Evolutionary conservation across 2,329 filamentous ascomycete genomes (phyloP), one percentile per base, ranked within the genome.

Genomic region (Pseudocercospora eumusae): DNA sequence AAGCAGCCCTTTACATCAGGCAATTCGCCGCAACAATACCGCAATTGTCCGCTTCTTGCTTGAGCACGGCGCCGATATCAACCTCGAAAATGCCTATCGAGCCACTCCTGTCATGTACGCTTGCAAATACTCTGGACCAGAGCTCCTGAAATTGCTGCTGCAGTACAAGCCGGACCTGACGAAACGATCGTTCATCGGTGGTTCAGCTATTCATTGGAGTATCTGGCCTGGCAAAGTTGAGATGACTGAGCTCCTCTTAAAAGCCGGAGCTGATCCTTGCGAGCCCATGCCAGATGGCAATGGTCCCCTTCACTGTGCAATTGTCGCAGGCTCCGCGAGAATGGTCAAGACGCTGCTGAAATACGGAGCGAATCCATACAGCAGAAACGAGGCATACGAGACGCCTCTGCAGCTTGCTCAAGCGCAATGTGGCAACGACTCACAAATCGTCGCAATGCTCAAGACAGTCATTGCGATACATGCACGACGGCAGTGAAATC

Each of bases 61-160:
- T 45, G 64, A 69, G 9, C 50, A 64, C 20, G 72, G 68, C n/a
- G 71, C 71, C 2, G 62, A 73, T 55, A 63, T 69, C 56, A 64
- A 73, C 64, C 66, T 64, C 31, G 59, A 69, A 20, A 74, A 75
- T 49, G 60, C 62, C 31, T 75, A 72, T 64, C 72, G 72, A 31
- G 67, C 68, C 18, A 72, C 72, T 1, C 69, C 72, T 1, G 60
- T 73, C 23, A 75, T 75, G 73, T 74, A 74, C 68, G 72, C 73
- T 10, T 69, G 65, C 53, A 72, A 72, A 44, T 71, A 74, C 59
- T 58, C 58, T 28, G 68, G 64, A 15, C 56, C 59, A 1, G 64
- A 66, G 1, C 64, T 74, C 36, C 63, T 74, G 27, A 54, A 62
- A 8, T 65, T 74, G 2, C 47, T 74, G 6, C 66, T 75, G 2